A percentile compares a stretch with the other conserved stretches of the same genome.
Evolutionary conservation across 768 basidiomycete genomes (phyloP).

Genomic region (Udeniomyces megalosporus): DNA sequence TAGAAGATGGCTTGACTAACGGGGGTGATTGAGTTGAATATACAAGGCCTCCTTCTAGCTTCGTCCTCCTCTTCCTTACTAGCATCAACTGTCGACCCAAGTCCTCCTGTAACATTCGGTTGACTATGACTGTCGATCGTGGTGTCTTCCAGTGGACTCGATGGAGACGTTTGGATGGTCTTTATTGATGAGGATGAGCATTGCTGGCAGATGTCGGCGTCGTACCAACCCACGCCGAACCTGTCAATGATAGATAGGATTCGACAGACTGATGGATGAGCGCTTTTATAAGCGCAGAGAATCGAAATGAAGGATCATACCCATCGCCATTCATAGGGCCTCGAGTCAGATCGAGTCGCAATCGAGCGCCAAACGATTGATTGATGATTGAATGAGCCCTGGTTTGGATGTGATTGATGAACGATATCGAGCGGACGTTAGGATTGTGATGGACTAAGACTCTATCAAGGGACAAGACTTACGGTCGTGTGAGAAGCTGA

Average conservation of each 20-base stretch:
- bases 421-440: background rate
- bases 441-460: background rate
- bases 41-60: slow-evolving; percentile 3
- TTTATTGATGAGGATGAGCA: background rate
- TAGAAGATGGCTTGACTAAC: background rate
- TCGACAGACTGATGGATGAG: background rate
- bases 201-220: background rate
- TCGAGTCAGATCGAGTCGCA: slow-evolving; percentile 8
- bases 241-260: background rate
- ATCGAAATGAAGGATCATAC: background rate
- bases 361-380: slow-evolving; percentile 7
- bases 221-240: slow-evolving; percentile 14
- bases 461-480: no score
- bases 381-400: slow-evolving; percentile 16
- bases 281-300: background rate
- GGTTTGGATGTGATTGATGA: background rate
- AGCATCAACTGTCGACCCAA: no score
- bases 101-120: background rate
- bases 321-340: slow-evolving; percentile 10
- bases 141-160: no score
- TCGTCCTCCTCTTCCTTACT: background rate
- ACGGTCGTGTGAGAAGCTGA: slow-evolving; percentile 13
- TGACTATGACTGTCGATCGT: no score
- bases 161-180: background rate
- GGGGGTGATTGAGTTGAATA: slow-evolving; percentile 12